Percentiles rank a stretch among this genome's conserved stretches.
These are phyloP conservation scores for Russula lepida DNA, from an alignment of 768 basidiomycete species.

Conservation along the genomic window DNA sequence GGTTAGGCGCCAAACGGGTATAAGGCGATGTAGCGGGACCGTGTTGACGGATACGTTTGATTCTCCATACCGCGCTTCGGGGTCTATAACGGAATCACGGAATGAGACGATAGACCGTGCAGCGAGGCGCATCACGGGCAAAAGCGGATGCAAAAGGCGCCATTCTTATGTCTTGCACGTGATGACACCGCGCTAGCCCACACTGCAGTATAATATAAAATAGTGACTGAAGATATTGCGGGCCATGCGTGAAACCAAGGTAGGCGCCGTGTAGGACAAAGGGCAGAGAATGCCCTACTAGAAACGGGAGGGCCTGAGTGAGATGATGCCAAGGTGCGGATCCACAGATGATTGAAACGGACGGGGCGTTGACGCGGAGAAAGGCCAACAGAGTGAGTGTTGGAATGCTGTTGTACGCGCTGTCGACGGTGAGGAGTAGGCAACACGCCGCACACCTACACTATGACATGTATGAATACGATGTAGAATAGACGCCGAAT, in stretches of 20 bases:
- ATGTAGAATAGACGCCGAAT: not conserved
- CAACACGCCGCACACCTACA: slow-evolving; percentile 10
- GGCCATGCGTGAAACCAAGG: slow-evolving; percentile 22
- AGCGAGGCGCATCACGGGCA: slow-evolving; percentile 77
- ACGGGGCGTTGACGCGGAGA: slow-evolving; percentile 69
- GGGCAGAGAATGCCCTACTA: slow-evolving; percentile 66
- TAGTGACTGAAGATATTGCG: slow-evolving; percentile 32
- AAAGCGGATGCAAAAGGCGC: slow-evolving; percentile 88
- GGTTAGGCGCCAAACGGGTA: slow-evolving; percentile 76
- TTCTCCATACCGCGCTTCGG: not conserved
- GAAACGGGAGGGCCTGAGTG: slow-evolving; percentile 74
- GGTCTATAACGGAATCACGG: slow-evolving; percentile 9
- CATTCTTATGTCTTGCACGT: slow-evolving; percentile 91
- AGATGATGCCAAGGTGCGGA: slow-evolving; percentile 80
- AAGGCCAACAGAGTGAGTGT: slow-evolving; percentile 80
- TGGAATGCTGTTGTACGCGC: slow-evolving; percentile 54
- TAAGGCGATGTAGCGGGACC: slow-evolving; percentile 73
- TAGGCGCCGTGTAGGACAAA: slow-evolving; percentile 52
- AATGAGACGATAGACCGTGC: slow-evolving; percentile 56
- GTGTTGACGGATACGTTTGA: slow-evolving; percentile 41
- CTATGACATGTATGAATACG: not conserved
- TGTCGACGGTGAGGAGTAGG: slow-evolving; percentile 43
- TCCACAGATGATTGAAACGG: slow-evolving; percentile 88
- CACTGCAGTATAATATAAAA: slow-evolving; percentile 35
- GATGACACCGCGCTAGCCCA: slow-evolving; percentile 73